phyloP scores from a whole-genome alignment of 73 alveolate genomes.

The Symbiodinium pilosum region DNA sequence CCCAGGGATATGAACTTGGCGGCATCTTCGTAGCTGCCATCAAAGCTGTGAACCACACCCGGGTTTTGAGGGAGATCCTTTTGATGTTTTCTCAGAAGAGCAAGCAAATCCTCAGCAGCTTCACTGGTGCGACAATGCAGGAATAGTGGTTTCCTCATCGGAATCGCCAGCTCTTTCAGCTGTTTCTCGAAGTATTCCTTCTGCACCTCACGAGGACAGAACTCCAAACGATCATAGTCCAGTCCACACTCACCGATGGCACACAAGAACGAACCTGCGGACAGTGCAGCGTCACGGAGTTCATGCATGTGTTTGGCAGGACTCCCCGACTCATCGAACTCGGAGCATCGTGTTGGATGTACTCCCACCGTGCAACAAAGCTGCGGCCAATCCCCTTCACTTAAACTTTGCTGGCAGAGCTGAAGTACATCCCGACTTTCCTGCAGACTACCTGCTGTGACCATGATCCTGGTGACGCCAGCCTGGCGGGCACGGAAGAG shows the following conservation, averaged over 20 bases:
- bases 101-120: constrained; percentile 95
- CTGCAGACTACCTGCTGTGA: constrained; percentile 70
- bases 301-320: background rate
- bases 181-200: constrained; percentile 53
- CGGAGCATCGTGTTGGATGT: constrained; percentile 90
- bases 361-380: constrained; percentile 93
- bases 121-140: constrained; percentile 98
- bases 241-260: constrained; percentile 99
- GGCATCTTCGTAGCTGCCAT: constrained; percentile 97
- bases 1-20: constrained; percentile 96
- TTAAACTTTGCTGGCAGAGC: background rate
- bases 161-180: constrained; percentile 96
- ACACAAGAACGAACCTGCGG: background rate
- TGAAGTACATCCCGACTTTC: constrained; percentile 44
- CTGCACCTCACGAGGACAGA: constrained; percentile 97
- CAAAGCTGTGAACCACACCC: constrained; percentile 98
- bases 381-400: background rate
- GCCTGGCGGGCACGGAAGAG: background rate
- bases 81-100: background rate
- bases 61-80: constrained; percentile 85
- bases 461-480: constrained; percentile 72
- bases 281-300: background rate
- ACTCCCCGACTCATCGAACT: constrained; percentile 30
- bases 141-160: constrained; percentile 98
- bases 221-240: constrained; percentile 98